Conservation (phyloP, 768 basidiomycete species). For the Crepidotus variabilis region DNA sequence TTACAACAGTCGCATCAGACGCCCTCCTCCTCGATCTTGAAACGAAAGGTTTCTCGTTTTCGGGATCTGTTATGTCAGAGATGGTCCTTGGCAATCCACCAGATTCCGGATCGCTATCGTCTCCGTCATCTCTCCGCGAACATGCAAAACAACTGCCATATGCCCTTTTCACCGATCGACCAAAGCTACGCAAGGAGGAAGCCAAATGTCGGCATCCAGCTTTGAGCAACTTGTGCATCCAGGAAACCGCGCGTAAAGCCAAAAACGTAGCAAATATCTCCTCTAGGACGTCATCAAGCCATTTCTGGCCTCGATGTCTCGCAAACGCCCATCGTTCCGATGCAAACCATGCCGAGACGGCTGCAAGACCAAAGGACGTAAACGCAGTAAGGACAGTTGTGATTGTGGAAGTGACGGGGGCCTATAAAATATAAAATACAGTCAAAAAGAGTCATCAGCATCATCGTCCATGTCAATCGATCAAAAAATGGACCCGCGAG, state of each 20-base stretch:
- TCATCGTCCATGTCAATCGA: background rate
- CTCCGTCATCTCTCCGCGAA: background rate
- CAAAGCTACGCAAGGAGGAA: slow-evolving; percentile 5
- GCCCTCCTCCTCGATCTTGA: slow-evolving; percentile 14
- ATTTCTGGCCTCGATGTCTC: slow-evolving; percentile 62
- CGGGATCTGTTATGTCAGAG: slow-evolving; percentile 1
- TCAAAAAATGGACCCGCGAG: background rate
- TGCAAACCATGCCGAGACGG: slow-evolving; percentile 73
- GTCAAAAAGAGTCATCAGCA: background rate
- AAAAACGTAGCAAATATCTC: slow-evolving; percentile 39
- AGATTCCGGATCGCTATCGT: background rate
- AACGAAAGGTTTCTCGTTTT: slow-evolving; percentile 11
- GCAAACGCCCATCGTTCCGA: slow-evolving; percentile 65
- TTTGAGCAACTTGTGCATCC: slow-evolving; percentile 8
- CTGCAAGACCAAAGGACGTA: slow-evolving; percentile 66
- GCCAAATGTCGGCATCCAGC: slow-evolving; percentile 6
- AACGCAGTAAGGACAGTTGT: slow-evolving; percentile 76
- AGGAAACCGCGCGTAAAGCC: slow-evolving; percentile 17
- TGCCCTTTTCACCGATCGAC: background rate
- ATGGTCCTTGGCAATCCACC: slow-evolving; percentile 20
- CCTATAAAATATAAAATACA: slow-evolving; percentile 30
- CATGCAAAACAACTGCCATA: background rate
- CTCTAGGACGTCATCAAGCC: slow-evolving; percentile 59
- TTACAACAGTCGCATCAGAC: slow-evolving; percentile 20
- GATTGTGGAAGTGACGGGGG: slow-evolving; percentile 57